phyloP scores from a whole-genome alignment of 2,329 filamentous ascomycete species.

The Colletotrichum abscissum region DNA sequence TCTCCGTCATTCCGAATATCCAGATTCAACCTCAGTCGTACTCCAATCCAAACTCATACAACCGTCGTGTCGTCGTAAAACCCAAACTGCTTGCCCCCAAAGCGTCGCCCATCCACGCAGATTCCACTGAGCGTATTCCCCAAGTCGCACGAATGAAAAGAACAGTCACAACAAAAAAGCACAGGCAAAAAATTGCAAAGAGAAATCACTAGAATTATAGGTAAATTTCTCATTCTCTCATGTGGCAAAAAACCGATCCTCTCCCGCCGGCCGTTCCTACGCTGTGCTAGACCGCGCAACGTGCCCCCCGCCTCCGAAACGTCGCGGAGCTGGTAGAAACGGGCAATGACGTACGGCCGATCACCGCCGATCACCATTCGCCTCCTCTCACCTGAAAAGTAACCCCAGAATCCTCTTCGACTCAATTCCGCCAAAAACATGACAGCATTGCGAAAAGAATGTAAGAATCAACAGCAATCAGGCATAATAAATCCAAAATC shows the following conservation, averaged over 20 bases:
- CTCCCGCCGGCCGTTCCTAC: not conserved
- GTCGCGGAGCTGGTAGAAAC: not conserved
- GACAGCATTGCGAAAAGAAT: no score
- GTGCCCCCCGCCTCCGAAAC: not conserved
- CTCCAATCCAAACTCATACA: not conserved
- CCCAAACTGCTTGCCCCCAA: no score
- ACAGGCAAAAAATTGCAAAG: not conserved
- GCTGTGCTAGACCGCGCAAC: not conserved
- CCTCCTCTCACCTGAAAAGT: conserved; percentile 24
- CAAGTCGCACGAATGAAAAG: not conserved
- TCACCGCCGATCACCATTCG: conserved; percentile 34
- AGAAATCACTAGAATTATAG: not conserved
- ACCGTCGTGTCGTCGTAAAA: no score
- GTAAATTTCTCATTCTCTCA: not conserved
- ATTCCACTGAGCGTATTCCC: not conserved
- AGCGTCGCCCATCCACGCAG: not conserved
- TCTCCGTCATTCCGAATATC: no score
- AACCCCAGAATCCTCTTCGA: no score
- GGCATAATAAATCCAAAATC: no score
- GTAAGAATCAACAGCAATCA: no score
- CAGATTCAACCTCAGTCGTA: no score
- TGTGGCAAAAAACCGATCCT: not conserved
- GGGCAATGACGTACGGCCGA: conserved; percentile 29
- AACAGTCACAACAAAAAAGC: not conserved
- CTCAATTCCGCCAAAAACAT: no score